A percentile compares a stretch with the other conserved stretches of the same genome.
These are phyloP conservation scores for Suillus luteus DNA, from an alignment of 768 basidiomycete species.

Conservation along the genomic window DNA sequence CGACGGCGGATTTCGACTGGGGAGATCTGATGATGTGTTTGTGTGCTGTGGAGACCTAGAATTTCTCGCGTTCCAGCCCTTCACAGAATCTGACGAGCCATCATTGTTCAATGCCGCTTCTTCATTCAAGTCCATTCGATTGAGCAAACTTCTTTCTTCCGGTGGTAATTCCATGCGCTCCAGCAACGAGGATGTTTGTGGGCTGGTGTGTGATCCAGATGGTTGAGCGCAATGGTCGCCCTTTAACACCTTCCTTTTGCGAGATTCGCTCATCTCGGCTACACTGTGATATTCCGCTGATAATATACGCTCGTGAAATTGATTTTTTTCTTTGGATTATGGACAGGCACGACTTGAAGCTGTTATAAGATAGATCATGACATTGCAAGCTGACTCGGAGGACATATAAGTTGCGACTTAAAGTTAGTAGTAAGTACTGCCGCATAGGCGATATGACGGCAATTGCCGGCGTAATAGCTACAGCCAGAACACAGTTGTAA, in stretches of 20 bases:
- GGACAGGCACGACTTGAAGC: not conserved
- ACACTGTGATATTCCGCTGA: not conserved
- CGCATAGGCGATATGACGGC: not conserved
- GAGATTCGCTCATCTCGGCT: too few relatives aligned
- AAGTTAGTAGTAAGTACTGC: not conserved
- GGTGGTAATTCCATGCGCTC: not conserved
- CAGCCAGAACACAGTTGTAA: too few relatives aligned
- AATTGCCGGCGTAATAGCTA: not conserved
- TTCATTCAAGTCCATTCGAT: not conserved
- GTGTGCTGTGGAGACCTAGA: conserved; percentile 8
- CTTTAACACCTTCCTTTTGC: not conserved
- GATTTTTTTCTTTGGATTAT: conserved; percentile 1
- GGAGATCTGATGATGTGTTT: conserved; percentile 7
- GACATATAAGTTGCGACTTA: not conserved
- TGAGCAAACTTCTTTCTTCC: not conserved
- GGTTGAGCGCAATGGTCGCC: not conserved
- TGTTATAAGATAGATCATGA: not conserved
- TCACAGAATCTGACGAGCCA: not conserved
- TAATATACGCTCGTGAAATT: not conserved
- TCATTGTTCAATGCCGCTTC: not conserved
- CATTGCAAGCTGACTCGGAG: not conserved
- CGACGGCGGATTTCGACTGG: conserved; percentile 17
- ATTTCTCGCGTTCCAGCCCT: not conserved
- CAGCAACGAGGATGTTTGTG: not conserved
- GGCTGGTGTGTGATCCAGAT: not conserved